Evolutionary conservation across 2,329 filamentous ascomycete genomes (phyloP).

Genomic region (Thelonectria rubi): DNA sequence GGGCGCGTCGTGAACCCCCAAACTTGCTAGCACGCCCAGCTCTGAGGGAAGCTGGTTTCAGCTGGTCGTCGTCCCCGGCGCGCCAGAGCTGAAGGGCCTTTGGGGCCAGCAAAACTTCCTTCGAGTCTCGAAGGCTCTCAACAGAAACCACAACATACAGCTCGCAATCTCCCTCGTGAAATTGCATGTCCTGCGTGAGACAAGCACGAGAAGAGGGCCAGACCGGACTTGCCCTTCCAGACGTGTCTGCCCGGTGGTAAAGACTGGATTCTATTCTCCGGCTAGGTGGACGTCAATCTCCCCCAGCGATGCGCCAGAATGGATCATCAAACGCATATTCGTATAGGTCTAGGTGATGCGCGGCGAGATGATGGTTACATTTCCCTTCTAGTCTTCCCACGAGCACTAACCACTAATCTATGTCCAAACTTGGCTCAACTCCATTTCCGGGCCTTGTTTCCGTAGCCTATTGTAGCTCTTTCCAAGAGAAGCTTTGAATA

Average conservation of each 20-base stretch:
- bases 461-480: no score
- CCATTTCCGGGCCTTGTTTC: not conserved
- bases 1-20: conserved; percentile 12
- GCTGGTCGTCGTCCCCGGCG: conserved; percentile 1
- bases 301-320: conserved; percentile 21
- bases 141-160: conserved; percentile 3
- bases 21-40: conserved; percentile 34
- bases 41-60: conserved; percentile 20
- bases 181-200: conserved; percentile 15
- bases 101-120: no score
- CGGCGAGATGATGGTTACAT: not conserved
- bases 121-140: not conserved
- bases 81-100: not conserved
- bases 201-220: not conserved
- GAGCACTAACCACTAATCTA: not conserved
- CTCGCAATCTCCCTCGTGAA: conserved; percentile 20
- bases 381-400: conserved; percentile 6
- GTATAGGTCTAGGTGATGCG: no score
- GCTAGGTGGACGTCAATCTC: conserved; percentile 27
- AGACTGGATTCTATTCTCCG: not conserved
- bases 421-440: not conserved
- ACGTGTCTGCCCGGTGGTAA: not conserved
- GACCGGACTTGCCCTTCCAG: not conserved
- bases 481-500: no score
- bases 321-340: conserved; percentile 2